These are phyloP conservation scores for Dentipellis fragilis DNA, from an alignment of 768 basidiomycete genomes.

Conservation along the genomic window DNA sequence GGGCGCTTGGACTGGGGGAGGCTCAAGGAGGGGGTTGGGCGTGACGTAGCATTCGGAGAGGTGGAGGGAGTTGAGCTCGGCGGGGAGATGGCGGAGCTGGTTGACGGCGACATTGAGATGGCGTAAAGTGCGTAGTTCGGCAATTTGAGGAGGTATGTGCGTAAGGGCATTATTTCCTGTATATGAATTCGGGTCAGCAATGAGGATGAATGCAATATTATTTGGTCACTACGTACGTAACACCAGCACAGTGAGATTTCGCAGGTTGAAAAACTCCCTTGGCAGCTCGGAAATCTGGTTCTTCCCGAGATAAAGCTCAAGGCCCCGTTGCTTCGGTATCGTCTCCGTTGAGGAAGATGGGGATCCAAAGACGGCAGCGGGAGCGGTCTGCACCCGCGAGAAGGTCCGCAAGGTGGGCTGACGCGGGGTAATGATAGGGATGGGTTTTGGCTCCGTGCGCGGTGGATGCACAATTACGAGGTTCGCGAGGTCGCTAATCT, in stretches of 20 bases:
- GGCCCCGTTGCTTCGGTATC: not conserved
- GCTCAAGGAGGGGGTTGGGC: slow-evolving; percentile 9
- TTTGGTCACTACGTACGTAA: slow-evolving; percentile 5
- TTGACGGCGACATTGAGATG: slow-evolving; percentile 12
- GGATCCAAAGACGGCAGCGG: not conserved
- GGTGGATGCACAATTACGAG: not conserved
- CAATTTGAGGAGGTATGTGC: slow-evolving; percentile 10
- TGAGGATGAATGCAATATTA: not conserved
- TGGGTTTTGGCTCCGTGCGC: not conserved
- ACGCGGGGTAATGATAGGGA: not conserved
- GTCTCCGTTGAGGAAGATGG: not conserved
- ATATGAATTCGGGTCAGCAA: not conserved
- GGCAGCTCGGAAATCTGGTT: slow-evolving; percentile 10
- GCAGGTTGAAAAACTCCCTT: slow-evolving; percentile 9
- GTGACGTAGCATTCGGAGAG: slow-evolving; percentile 9
- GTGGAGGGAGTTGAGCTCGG: slow-evolving; percentile 9
- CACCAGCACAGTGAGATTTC: slow-evolving; percentile 11
- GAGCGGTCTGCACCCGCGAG: not conserved
- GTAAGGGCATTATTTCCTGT: slow-evolving; percentile 11
- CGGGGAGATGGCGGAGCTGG: slow-evolving; percentile 10
- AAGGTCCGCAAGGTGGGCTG: not conserved
- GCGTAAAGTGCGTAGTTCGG: slow-evolving; percentile 6
- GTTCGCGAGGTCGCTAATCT: not conserved
- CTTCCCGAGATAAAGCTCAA: slow-evolving; percentile 11
- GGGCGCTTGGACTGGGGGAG: not conserved